These are phyloP conservation scores for Myxozyma melibiosi DNA, from an alignment of 805 yeast species.

Conservation along the genomic window DNA sequence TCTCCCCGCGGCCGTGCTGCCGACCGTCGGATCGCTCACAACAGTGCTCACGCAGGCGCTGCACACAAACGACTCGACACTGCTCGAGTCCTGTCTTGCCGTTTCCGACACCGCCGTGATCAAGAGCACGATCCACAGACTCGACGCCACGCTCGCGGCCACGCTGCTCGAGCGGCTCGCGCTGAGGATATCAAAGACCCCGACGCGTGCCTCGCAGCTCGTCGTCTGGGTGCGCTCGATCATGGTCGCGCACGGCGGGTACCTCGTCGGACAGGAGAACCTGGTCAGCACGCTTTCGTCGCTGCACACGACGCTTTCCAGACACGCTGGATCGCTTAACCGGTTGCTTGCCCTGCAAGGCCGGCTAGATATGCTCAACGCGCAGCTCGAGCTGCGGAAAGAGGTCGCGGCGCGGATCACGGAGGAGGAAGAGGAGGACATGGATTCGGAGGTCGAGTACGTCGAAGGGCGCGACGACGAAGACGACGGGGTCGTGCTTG, in stretches of 20 bases:
- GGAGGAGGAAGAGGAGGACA: constrained; percentile 41
- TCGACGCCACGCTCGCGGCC: constrained; percentile 51
- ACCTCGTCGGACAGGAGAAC: constrained; percentile 55
- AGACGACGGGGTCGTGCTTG: constrained; percentile 16
- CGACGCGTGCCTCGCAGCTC: constrained; percentile 54
- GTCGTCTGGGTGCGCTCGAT: constrained; percentile 81
- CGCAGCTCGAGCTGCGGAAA: constrained; percentile 75
- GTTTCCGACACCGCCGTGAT: constrained; percentile 55
- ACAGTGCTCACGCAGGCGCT: constrained; percentile 87
- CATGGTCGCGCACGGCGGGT: constrained; percentile 68
- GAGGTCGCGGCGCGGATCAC: constrained; percentile 40
- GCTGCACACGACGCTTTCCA: constrained; percentile 58
- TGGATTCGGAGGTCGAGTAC: constrained; percentile 50
- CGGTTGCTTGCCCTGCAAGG: constrained; percentile 82
- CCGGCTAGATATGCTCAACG: constrained; percentile 69
- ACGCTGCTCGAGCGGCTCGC: constrained; percentile 52
- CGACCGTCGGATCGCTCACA: constrained; percentile 75
- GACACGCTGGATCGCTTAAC: constrained; percentile 62
- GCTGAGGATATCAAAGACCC: constrained; percentile 54
- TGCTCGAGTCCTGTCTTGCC: constrained; percentile 77
- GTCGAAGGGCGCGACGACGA: constrained; percentile 43
- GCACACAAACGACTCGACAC: constrained; percentile 78
- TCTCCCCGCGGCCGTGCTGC: not conserved
- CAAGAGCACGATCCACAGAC: constrained; percentile 56
- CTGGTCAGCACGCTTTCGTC: constrained; percentile 58